Evolutionary conservation across 2,329 filamentous ascomycete species (phyloP), one percentile per base, ranked within the genome.

Genomic region (Colletotrichum chlorophyti): DNA sequence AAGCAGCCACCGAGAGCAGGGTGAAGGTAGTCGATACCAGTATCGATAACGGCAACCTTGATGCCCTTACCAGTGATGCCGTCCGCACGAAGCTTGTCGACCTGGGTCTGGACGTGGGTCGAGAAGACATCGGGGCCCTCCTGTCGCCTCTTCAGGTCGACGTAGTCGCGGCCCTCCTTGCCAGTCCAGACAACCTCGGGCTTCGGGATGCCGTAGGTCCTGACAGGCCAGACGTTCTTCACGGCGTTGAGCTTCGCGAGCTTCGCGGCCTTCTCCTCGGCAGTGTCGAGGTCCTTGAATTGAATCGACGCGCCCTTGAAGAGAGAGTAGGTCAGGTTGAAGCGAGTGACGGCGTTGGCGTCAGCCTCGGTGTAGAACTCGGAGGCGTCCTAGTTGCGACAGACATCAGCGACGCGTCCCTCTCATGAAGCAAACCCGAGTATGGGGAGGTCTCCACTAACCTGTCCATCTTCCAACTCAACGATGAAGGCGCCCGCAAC

Each of bases 1-100:
- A 88, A 88, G 65, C 86, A 86, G 42, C 84, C 85, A 31, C 87
- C 87, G 0, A 90, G 79, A 24, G 84, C 83, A 2, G 85, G 83
- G 65, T 89, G 86, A 1, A 73, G 78, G 66, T 88, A 89, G 66
- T 89, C 86, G 43, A 87, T 73, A 66, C 82, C 82, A 19, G 76
- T 82, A 65, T 85, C 83, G 24, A 85, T 73, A 11, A 85, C 71
- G 35, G 72, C 83, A 66, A 85, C 72, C 61, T 79, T 82, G 70
- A 84, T 72, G 12, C 81, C 82, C 63, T 77, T 76, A 32, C 83
- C 83, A 0, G 74, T 79, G 52, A 79, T 63, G 1, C 80, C 81
- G 57, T 78, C 68, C 11, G 75, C 77, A 27, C 74, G 75, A 32
- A 85, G 72, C 74, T 79, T 78, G 66, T 83, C 78, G 15, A 85